phyloP scores from a whole-genome alignment of 805 yeast species.

The Kodamaea kakaduensis region DNA sequence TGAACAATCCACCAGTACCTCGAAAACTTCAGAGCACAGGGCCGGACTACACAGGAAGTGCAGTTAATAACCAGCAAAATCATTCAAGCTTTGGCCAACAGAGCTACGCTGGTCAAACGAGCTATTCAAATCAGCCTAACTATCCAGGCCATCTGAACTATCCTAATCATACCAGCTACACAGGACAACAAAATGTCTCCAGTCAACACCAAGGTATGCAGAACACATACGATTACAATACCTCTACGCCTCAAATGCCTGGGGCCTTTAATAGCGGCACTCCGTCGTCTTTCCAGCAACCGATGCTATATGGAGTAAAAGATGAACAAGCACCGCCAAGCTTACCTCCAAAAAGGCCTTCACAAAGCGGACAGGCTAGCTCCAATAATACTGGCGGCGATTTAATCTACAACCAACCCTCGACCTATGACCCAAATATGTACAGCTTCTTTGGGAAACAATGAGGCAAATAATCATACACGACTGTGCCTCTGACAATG shows the following conservation, averaged over 20 bases:
- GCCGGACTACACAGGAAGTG: too few relatives aligned
- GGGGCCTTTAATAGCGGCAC: neutral
- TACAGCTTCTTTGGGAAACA: slow-evolving; percentile 38
- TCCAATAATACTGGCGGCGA: slow-evolving; percentile 6
- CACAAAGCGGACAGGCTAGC: slow-evolving; percentile 9
- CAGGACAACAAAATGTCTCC: too few relatives aligned
- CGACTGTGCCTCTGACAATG: too few relatives aligned
- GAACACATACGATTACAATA: too few relatives aligned
- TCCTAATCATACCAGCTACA: too few relatives aligned
- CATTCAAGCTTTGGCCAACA: too few relatives aligned
- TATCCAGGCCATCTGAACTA: too few relatives aligned
- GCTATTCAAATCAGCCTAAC: too few relatives aligned
- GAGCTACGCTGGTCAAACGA: too few relatives aligned
- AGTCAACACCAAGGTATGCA: too few relatives aligned
- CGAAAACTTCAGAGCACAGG: neutral
- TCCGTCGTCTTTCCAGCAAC: slow-evolving; percentile 1
- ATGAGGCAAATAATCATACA: too few relatives aligned
- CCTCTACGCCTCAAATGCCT: neutral
- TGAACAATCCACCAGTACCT: neutral
- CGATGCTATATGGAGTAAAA: slow-evolving; percentile 6
- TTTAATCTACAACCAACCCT: slow-evolving; percentile 34
- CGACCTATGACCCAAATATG: slow-evolving; percentile 46
- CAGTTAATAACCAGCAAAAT: too few relatives aligned
- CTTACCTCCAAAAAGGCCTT: slow-evolving; percentile 20
- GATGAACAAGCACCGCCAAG: slow-evolving; percentile 7